Base-by-base conservation (phyloP, 2,329 filamentous ascomycete genomes). In the Colletotrichum acutatum region DNA sequence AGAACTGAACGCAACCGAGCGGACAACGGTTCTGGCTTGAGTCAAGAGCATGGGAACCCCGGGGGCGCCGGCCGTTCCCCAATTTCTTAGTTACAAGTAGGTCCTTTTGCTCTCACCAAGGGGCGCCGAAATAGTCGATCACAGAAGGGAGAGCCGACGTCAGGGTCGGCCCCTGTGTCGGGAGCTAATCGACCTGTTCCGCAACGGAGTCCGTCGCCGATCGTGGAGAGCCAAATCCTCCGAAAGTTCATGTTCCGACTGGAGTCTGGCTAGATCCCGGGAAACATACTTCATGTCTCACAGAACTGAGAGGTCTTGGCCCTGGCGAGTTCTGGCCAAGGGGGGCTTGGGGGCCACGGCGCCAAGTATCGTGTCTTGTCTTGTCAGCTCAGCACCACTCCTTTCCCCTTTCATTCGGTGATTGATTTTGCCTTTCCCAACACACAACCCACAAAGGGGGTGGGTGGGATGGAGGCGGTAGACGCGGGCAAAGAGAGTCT, bases 141-240 rank as follows among this genome's bases (percentile, higher is more conserved):
- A 3, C 19, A n/a, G 22, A 14, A 16, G 49, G 56, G 34, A n/a
- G 58, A 60, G 28, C 49, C 69, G 32, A 56, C 9, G 49, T 28
- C 66, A 72, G 66, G 70, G 56, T 34, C 67, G 54, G 66, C 28
- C 66, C 66, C 28, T 60, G 60, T 61, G 22, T 37, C 70, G 71
- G 71, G 71, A 73, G 71, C 60, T 71, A 66, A 73, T 66, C 71
- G 71, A 28, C 19, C 4, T 56, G 34, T 60, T 56, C 66, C 70
- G 66, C 61, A 56, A 72, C 54, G 66, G 66, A 72, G 61, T 70
- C 66, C 66, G 70, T 49, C 62, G 71, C 54, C 66, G 66, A 71
- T 71, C 71, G 54, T 71, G 66, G 61, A 70, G 60, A 69, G 59
- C 49, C 49, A 53, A 26, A 71, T 37, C 19, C 66, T 37, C 71